A percentile compares a stretch with the other conserved stretches of the same genome.
These are phyloP conservation scores for Pythium aquatile DNA, from an alignment of 352 stramenopile genomes.

Conservation along the genomic window DNA sequence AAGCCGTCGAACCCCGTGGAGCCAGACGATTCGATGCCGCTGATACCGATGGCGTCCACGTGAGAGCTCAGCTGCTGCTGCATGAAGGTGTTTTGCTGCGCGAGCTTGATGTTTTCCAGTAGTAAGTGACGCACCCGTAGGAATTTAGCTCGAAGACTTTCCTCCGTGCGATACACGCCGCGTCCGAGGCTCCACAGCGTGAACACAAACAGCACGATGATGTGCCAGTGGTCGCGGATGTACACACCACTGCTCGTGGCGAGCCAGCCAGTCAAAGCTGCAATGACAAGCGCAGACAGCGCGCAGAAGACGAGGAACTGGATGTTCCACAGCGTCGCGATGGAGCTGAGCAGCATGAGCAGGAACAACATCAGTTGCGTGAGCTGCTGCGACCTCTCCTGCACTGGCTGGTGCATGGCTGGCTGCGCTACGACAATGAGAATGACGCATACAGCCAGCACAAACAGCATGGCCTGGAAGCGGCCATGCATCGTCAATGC, in stretches of 20 bases:
- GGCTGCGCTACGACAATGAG: slow-evolving; percentile 43
- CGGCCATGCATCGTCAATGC: slow-evolving; percentile 24
- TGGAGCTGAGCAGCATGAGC: slow-evolving; percentile 43
- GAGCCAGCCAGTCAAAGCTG: slow-evolving; percentile 38
- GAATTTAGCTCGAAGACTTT: slow-evolving; percentile 45
- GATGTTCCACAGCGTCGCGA: slow-evolving; percentile 55
- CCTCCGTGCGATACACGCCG: slow-evolving; percentile 44
- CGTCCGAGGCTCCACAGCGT: slow-evolving; percentile 40
- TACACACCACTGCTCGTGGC: slow-evolving; percentile 20
- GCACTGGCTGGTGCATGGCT: slow-evolving; percentile 12
- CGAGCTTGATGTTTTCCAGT: slow-evolving; percentile 62
- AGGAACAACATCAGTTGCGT: slow-evolving; percentile 56
- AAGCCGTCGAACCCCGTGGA: slow-evolving; percentile 1
- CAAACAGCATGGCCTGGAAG: slow-evolving; percentile 40
- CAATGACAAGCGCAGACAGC: slow-evolving; percentile 27
- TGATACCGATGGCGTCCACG: slow-evolving; percentile 55
- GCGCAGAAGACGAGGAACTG: slow-evolving; percentile 49
- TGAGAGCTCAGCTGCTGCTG: slow-evolving; percentile 64
- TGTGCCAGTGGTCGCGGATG: slow-evolving; percentile 46
- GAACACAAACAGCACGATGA: slow-evolving; percentile 41
- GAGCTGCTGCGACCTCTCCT: slow-evolving; percentile 32
- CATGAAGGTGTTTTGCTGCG: slow-evolving; percentile 61
- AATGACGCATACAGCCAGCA: slow-evolving; percentile 30
- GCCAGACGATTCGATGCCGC: slow-evolving; percentile 25
- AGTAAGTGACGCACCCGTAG: slow-evolving; percentile 51